A percentile compares a stretch with the other conserved stretches of the same genome.
phyloP scores from a whole-genome alignment of 768 basidiomycete genomes.

The Russula compacta region DNA sequence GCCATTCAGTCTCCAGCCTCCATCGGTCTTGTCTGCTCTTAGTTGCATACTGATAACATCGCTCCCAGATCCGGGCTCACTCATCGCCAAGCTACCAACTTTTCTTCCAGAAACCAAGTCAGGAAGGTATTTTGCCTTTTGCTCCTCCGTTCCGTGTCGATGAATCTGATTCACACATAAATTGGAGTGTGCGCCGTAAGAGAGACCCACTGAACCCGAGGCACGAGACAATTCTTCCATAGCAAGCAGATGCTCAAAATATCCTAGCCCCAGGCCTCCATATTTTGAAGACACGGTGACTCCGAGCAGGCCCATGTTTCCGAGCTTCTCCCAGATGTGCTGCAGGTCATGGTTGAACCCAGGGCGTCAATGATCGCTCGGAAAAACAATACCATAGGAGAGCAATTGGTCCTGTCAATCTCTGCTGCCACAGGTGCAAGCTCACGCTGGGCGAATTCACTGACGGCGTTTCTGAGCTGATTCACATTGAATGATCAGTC shows the following conservation, averaged over 20 bases:
- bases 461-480: constrained; percentile 75
- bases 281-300: constrained; percentile 74
- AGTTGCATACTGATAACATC: constrained; percentile 94
- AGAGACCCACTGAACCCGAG: constrained; percentile 87
- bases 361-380: neutral
- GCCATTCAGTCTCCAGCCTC: constrained; percentile 76
- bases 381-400: constrained; percentile 50
- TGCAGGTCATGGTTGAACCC: constrained; percentile 24
- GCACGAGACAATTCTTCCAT: constrained; percentile 92
- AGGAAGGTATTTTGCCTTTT: constrained; percentile 79
- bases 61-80: constrained; percentile 83
- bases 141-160: constrained; percentile 71
- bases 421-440: constrained; percentile 79
- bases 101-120: constrained; percentile 72
- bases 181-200: constrained; percentile 89
- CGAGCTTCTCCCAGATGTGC: constrained; percentile 85
- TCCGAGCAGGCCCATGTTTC: constrained; percentile 87
- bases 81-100: constrained; percentile 91
- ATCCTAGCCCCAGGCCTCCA: constrained; percentile 76
- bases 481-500: neutral
- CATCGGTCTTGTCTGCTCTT: constrained; percentile 66
- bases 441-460: constrained; percentile 74
- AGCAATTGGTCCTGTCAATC: constrained; percentile 78
- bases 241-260: constrained; percentile 80
- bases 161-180: constrained; percentile 69